Evolutionary conservation across 306 rosid species (phyloP).

Genomic region (Cucurbita ficifolia): DNA sequence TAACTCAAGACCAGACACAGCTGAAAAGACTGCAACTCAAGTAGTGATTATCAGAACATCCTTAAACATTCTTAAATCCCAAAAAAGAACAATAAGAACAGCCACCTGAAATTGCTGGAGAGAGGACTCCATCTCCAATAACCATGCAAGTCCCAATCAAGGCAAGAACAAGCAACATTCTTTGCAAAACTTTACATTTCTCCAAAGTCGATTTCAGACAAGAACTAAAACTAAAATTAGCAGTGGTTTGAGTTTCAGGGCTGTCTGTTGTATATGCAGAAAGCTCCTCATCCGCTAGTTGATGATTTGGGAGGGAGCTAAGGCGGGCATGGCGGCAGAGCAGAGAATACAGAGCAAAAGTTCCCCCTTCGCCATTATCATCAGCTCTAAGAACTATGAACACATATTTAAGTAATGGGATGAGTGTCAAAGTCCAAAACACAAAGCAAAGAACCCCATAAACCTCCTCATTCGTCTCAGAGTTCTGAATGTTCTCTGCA

Average conservation of each 20-base stretch:
- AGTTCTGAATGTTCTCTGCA: conserved; percentile 77
- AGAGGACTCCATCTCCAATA: conserved; percentile 93
- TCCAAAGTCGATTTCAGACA: conserved; percentile 63
- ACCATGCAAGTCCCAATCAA: conserved; percentile 98
- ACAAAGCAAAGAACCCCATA: conserved; percentile 82
- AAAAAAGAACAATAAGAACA: neutral
- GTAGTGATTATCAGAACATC: neutral
- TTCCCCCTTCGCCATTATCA: conserved; percentile 98
- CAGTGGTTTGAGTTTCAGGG: conserved; percentile 2
- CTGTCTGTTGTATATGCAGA: conserved; percentile 63
- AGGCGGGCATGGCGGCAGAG: conserved; percentile 76
- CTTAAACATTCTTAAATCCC: neutral
- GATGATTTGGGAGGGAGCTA: conserved; percentile 78
- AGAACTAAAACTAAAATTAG: conserved; percentile 30
- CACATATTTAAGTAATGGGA: conserved; percentile 76
- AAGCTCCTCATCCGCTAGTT: conserved; percentile 79
- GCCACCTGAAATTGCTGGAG: conserved; percentile 86
- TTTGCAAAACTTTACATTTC: conserved; percentile 60
- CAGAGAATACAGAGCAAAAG: conserved; percentile 83
- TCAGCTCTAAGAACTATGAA: conserved; percentile 88
- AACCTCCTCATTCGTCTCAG: conserved; percentile 90
- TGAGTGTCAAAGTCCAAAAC: conserved; percentile 85
- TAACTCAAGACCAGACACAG: conserved; percentile 89
- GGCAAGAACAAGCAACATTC: conserved; percentile 66
- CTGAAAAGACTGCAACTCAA: conserved; percentile 68